Percentiles rank a stretch among this genome's conserved stretches.
These are phyloP conservation scores for Flueggea neowawraea DNA, from an alignment of 441 rosid genomes.

Conservation along the genomic window DNA sequence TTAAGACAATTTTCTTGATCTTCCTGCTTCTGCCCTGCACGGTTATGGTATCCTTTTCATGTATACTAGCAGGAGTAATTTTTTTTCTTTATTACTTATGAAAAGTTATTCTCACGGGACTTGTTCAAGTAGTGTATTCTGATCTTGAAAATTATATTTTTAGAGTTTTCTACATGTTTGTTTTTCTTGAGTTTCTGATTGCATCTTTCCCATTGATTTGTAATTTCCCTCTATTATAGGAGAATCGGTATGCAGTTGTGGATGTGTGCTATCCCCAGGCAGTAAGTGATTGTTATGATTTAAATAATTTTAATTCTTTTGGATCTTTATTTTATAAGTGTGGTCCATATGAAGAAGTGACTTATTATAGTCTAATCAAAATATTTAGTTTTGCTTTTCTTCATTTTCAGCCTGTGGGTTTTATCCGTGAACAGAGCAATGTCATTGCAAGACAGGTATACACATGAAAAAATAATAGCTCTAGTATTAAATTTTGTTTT, in stretches of 20 bases:
- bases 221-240: conserved; percentile 41
- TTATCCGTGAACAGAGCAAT: conserved; percentile 85
- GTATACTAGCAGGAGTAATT: too few relatives aligned
- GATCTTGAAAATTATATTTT: not conserved
- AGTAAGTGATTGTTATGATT: conserved; percentile 38
- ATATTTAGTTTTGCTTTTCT: not conserved
- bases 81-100: too few relatives aligned
- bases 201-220: conserved; percentile 8
- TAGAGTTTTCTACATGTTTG: not conserved
- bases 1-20: too few relatives aligned
- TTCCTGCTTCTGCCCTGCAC: too few relatives aligned
- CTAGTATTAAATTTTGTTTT: too few relatives aligned
- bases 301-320: not conserved
- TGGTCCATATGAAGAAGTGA: too few relatives aligned
- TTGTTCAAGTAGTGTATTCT: too few relatives aligned
- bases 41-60: too few relatives aligned
- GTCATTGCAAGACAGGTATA: conserved; percentile 85
- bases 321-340: too few relatives aligned
- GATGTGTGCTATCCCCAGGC: conserved; percentile 87
- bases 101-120: too few relatives aligned
- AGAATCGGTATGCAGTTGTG: conserved; percentile 81
- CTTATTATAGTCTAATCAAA: too few relatives aligned
- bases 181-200: conserved; percentile 5
- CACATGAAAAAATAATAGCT: not conserved
- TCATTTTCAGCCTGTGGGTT: conserved; percentile 79